Conservation (phyloP, 2,329 filamentous ascomycete genomes). For the Salinomyces thailandicus region DNA sequence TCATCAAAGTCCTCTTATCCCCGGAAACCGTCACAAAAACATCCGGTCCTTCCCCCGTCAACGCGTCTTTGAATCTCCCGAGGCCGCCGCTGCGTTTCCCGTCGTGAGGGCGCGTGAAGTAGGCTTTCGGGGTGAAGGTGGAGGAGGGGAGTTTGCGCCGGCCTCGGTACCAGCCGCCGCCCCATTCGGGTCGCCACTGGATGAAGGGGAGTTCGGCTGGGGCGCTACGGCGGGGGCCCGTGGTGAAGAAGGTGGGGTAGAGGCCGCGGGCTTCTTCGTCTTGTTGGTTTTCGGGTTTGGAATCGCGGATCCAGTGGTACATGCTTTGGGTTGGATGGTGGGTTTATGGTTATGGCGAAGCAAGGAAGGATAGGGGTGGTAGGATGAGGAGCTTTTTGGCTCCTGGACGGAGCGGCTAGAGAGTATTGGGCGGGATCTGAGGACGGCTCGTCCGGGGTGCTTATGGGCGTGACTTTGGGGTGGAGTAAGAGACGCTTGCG, state of each 20-base stretch:
- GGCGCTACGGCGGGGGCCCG: conserved; percentile 15
- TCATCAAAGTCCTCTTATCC: conserved; percentile 28
- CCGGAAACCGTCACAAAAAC: conserved; percentile 34
- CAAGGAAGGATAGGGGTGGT: too few relatives aligned
- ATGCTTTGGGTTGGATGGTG: too few relatives aligned
- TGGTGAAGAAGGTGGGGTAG: too few relatives aligned
- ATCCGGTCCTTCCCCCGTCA: conserved; percentile 34
- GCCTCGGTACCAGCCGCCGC: conserved; percentile 19
- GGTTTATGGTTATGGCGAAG: too few relatives aligned
- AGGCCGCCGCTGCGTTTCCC: conserved; percentile 27
- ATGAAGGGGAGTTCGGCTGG: conserved; percentile 21
- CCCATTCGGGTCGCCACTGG: conserved; percentile 8
- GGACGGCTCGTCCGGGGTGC: too few relatives aligned
- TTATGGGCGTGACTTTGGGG: too few relatives aligned
- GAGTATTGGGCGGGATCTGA: too few relatives aligned
- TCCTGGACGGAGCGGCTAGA: too few relatives aligned
- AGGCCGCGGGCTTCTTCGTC: neutral
- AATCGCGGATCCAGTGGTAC: conserved; percentile 9
- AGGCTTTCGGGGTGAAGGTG: conserved; percentile 29
- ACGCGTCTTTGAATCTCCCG: conserved; percentile 34
- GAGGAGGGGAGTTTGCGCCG: neutral
- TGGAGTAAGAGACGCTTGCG: too few relatives aligned
- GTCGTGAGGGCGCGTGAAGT: conserved; percentile 37
- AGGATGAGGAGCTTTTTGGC: too few relatives aligned
- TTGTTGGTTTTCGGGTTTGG: conserved; percentile 14